Percentiles rank a stretch among this genome's conserved stretches.
These are phyloP conservation scores for Moesziomyces sp. DNA, from an alignment of 1,284 basidiomycete species.

Conservation along the genomic window DNA sequence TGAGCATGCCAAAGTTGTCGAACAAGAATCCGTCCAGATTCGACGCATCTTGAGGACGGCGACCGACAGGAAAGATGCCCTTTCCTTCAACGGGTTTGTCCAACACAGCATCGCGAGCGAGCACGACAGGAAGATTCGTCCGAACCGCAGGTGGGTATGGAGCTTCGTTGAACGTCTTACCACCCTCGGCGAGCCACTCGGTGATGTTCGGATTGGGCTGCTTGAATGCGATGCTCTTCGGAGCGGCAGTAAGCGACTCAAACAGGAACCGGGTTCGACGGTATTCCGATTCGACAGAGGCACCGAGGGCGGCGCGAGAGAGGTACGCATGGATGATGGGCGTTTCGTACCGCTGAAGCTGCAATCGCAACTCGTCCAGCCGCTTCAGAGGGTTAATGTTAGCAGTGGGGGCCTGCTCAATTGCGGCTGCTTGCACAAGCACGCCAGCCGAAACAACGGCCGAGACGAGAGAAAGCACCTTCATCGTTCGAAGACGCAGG, in stretches of 20 bases:
- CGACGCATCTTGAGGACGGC: slow-evolving; percentile 16
- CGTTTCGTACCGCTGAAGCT: slow-evolving; percentile 21
- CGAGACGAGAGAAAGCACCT: no score
- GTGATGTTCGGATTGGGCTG: not conserved
- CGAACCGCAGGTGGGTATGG: slow-evolving; percentile 1
- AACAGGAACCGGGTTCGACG: not conserved
- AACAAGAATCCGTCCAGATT: slow-evolving; percentile 7
- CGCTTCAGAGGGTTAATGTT: not conserved
- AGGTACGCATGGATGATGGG: slow-evolving; percentile 31
- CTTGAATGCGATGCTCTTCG: not conserved
- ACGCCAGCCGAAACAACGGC: no score
- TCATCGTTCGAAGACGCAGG: no score
- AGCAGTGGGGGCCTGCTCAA: no score
- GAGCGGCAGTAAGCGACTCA: not conserved
- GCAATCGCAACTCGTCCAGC: slow-evolving; percentile 5
- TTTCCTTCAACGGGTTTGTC: slow-evolving; percentile 5
- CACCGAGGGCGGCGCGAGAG: slow-evolving; percentile 6
- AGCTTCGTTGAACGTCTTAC: not conserved
- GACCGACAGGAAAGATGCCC: slow-evolving; percentile 18
- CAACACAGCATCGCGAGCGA: slow-evolving; percentile 5
- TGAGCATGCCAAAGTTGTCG: not conserved
- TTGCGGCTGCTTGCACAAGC: no score
- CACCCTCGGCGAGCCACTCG: not conserved
- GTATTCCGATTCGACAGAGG: not conserved
- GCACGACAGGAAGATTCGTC: not conserved